Conservation (phyloP, 176 grass and related monocot genomes). For the Poa pratensis region DNA sequence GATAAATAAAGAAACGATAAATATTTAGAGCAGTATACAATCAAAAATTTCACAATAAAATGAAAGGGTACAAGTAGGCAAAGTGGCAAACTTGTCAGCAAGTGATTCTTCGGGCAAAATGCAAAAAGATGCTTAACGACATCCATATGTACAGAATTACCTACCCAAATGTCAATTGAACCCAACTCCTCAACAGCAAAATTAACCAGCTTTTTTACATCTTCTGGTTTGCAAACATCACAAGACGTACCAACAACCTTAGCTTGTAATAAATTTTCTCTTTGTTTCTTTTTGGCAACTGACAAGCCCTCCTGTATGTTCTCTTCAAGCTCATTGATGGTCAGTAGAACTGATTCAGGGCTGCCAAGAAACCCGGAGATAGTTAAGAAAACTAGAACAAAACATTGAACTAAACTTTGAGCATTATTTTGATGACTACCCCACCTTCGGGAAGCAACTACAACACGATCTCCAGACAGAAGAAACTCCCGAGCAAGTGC, state of each 20-base stretch:
- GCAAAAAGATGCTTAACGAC: conserved; percentile 2
- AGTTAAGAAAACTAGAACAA: conserved; percentile 50
- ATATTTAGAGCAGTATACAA: conserved; percentile 18
- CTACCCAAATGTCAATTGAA: conserved; percentile 97
- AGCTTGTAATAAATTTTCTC: conserved; percentile 69
- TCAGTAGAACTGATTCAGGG: conserved; percentile 84
- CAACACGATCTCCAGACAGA: conserved; percentile 96
- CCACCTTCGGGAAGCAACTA: conserved; percentile 92
- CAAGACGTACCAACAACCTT: conserved; percentile 86
- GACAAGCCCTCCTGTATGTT: conserved; percentile 74
- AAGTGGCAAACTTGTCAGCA: conserved; percentile 2
- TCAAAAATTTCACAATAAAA: conserved; percentile 28
- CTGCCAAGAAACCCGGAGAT: conserved; percentile 65
- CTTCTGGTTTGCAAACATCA: conserved; percentile 97
- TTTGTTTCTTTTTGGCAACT: conserved; percentile 77
- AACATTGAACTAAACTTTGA: conserved; percentile 20
- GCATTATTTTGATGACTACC: conserved; percentile 29
- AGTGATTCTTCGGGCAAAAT: not conserved
- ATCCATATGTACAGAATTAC: conserved; percentile 37
- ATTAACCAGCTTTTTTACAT: conserved; percentile 80
- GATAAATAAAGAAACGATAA: conserved; percentile 41
- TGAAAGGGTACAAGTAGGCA: not conserved
- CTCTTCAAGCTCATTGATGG: conserved; percentile 82
- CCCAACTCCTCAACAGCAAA: conserved; percentile 81
- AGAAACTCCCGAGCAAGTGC: conserved; percentile 98